Evolutionary conservation across 192 early-diverging fungal species (phyloP), one percentile per base, ranked within the genome.

Genomic region (Diversispora epigaea): DNA sequence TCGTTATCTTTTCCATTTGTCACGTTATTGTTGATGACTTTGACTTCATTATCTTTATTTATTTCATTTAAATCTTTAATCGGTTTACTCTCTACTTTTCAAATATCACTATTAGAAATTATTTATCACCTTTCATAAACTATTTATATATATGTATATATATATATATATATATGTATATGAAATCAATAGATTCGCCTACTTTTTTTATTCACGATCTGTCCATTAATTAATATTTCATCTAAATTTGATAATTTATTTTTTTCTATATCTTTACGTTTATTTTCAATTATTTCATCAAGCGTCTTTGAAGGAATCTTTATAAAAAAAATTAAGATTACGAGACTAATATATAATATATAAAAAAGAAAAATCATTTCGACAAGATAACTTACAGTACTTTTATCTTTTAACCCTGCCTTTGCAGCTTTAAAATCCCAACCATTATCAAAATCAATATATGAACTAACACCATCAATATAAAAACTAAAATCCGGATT

Each of bases 401-500:
- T 82, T 66, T 86, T 84, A 43, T 79, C 80, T 78, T 89, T 91
- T 43, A 97, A 78, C 56, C 89, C 90, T 4, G 87, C 91, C 65
- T 92, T 84, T 25, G 93, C 94, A 57, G 86, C 84, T 11, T 87
- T 87, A 72, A 97, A 95, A 77, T 97, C 94, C 86, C 93, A 91
- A 6, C 88, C 83, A 77, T 92, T 84, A 8, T 82, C 83, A n/a
- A 82, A 79, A 12, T 85, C 81, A 64, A 77, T 76, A 72, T 87
- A 81, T 57, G 83, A 71, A 19, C 83, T 85, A 60, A 90, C 92
- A 61, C 90, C 88, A 41, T 93, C 92, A 40, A 91, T 77, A 70
- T 92, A 90, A 65, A 97, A 91, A 6, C 88, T 86, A 71, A 97
- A 97, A 19, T 81, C 89, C 10, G 87, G 83, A 70, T 93, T 89